Evolutionary conservation across 148 eudicot genomes (phyloP).

Genomic region (Vaccinium corymbosum): DNA sequence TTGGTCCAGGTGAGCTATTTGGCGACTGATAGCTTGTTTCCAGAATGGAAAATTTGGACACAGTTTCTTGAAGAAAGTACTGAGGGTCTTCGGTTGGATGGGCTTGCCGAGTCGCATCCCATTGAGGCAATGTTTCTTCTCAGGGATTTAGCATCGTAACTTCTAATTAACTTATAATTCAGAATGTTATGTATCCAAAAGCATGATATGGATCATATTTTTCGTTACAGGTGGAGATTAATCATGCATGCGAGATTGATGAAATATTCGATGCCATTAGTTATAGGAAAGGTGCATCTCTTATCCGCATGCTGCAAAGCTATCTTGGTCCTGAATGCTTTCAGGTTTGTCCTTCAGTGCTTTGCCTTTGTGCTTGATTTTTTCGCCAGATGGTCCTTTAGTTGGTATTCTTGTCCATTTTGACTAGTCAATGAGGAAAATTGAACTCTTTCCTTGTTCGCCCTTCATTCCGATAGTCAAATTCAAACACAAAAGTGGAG

Average conservation of each 20-base stretch:
- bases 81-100: constrained; percentile 29
- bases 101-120: constrained; percentile 34
- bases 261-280: constrained; percentile 30
- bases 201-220: background rate
- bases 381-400: background rate
- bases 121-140: constrained; percentile 27
- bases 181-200: background rate
- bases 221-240: constrained; percentile 28
- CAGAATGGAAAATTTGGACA: constrained; percentile 40
- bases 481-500: too few species aligned
- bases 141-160: background rate
- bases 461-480: too few species aligned
- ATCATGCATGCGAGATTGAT: constrained; percentile 25
- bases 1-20: constrained; percentile 29
- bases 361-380: background rate
- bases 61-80: constrained; percentile 26
- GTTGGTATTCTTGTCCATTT: background rate
- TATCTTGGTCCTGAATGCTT: constrained; percentile 29
- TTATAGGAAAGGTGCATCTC: constrained; percentile 33
- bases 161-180: constrained; percentile 2
- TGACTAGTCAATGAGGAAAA: too few species aligned
- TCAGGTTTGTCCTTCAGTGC: constrained; percentile 20
- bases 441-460: too few species aligned
- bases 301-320: constrained; percentile 28
- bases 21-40: constrained; percentile 30